Base-by-base conservation (phyloP, 768 basidiomycete genomes). In the Leccinum truebloodii region DNA sequence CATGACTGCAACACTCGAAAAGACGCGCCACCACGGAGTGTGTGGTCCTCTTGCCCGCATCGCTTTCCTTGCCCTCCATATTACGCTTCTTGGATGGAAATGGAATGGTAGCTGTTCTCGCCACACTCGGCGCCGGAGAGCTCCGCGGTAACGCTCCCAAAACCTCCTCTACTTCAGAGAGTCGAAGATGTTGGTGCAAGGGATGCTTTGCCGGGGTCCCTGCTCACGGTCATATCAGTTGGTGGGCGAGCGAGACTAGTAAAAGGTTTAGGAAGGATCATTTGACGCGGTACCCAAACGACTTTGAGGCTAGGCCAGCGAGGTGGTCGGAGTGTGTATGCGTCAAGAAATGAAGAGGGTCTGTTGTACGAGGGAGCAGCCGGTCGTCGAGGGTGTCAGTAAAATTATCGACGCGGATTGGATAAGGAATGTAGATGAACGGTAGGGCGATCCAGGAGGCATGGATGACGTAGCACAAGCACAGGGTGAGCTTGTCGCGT, bases 1-100 rank as follows among this genome's bases (percentile, higher is more conserved):
- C 46, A 37, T n/a, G 59, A 51, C 4, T 26, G 18, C 16, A 34
- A 28, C 10, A 22, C 32, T 32, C 32, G 55, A 22, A n/a, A 28
- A 30, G 51, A 4, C 18, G 8, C 39, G 9, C 6, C 34, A 1
- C 20, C 52, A n/a, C 24, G n/a, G 26, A 32, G 39, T 48, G n/a
- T 18, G 60, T 58, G 22, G 10, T 18, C 4, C 34, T 52, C 53
- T 68, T 68, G 10, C 35, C 49, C 50, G 7, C 6, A 10, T 4
- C 7, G n/a, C 39, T 22, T 3, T 26, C n/a, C 24, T 52, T 53
- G 3, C 58, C 46, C 4, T 59, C 55, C 5, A 57, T 6, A 6
- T 13, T 1, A 30, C 48, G 57, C 34, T 69, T 71, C 58, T 37
- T 63, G 26, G 67, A 58, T 0, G 70, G 66, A 34, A 69, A 70